Percentiles rank a stretch among this genome's conserved stretches.
Conservation (phyloP, 1,139 yeast species). For the Trichomonascaceae sp. region DNA sequence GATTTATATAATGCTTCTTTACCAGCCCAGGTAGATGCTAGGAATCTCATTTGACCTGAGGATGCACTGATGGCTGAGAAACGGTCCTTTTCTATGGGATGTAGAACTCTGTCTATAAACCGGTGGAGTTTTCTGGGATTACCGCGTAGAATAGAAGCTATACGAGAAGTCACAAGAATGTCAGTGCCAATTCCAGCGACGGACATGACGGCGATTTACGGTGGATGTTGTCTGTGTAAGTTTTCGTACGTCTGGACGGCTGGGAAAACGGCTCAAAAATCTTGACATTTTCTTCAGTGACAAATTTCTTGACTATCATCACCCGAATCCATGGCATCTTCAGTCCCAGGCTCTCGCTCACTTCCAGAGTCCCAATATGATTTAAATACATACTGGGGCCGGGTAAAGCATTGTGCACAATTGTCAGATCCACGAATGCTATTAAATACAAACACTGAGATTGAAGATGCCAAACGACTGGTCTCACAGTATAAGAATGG, state of each 20-base stretch:
- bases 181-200: slow-evolving; percentile 59
- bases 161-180: slow-evolving; percentile 46
- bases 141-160: slow-evolving; percentile 37
- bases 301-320: background rate
- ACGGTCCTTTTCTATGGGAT: slow-evolving; percentile 27
- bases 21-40: slow-evolving; percentile 67
- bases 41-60: slow-evolving; percentile 18
- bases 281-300: background rate
- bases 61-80: background rate
- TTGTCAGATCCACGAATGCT: slow-evolving; percentile 90
- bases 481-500: slow-evolving; percentile 74
- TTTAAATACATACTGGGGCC: slow-evolving; percentile 77
- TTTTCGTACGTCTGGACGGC: no score
- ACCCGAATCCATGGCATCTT: slow-evolving; percentile 61
- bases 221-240: no score
- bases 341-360: slow-evolving; percentile 72
- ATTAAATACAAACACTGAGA: slow-evolving; percentile 58
- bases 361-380: slow-evolving; percentile 78
- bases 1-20: slow-evolving; percentile 73
- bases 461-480: slow-evolving; percentile 56
- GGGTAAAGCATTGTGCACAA: slow-evolving; percentile 90
- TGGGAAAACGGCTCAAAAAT: background rate
- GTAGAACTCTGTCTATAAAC: slow-evolving; percentile 46
- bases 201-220: no score
- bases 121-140: slow-evolving; percentile 31